phyloP scores from a whole-genome alignment of 306 rosid genomes.

The Acacia confusa region DNA sequence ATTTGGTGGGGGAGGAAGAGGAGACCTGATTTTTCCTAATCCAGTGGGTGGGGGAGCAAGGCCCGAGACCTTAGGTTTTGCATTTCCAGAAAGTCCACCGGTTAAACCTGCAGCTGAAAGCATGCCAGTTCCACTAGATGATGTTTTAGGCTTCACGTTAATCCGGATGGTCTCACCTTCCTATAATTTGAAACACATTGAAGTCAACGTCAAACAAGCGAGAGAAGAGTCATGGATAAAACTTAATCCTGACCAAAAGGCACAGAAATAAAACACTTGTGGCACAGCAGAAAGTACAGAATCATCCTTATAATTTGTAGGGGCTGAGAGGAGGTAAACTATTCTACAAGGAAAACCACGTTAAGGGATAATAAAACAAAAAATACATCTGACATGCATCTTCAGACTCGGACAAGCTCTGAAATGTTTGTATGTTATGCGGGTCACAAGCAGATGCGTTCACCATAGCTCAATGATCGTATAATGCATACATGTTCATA shows the following conservation, averaged over 20 bases:
- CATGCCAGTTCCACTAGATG: constrained; percentile 90
- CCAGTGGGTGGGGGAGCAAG: constrained; percentile 91
- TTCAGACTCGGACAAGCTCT: background rate
- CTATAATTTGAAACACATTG: constrained; percentile 40
- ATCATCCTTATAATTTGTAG: background rate
- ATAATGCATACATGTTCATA: background rate
- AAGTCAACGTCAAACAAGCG: constrained; percentile 14
- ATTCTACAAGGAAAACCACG: constrained; percentile 2
- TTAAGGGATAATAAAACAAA: background rate
- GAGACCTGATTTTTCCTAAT: constrained; percentile 70
- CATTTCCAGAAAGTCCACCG: constrained; percentile 41
- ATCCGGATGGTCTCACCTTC: constrained; percentile 98
- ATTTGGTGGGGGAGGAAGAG: constrained; percentile 93
- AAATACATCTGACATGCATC: background rate
- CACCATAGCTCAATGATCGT: background rate
- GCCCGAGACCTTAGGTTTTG: constrained; percentile 66
- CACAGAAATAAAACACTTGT: background rate
- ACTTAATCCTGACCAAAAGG: background rate
- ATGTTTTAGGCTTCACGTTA: constrained; percentile 80
- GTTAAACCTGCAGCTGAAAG: constrained; percentile 86
- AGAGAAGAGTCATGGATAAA: constrained; percentile 13
- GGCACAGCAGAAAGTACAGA: background rate
- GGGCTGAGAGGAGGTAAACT: background rate
- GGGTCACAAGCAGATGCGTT: background rate
- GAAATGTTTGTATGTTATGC: background rate